Percentiles rank a stretch among this genome's conserved stretches.
phyloP scores from a whole-genome alignment of 2,329 filamentous ascomycete genomes.

The Colletotrichum simmondsii region DNA sequence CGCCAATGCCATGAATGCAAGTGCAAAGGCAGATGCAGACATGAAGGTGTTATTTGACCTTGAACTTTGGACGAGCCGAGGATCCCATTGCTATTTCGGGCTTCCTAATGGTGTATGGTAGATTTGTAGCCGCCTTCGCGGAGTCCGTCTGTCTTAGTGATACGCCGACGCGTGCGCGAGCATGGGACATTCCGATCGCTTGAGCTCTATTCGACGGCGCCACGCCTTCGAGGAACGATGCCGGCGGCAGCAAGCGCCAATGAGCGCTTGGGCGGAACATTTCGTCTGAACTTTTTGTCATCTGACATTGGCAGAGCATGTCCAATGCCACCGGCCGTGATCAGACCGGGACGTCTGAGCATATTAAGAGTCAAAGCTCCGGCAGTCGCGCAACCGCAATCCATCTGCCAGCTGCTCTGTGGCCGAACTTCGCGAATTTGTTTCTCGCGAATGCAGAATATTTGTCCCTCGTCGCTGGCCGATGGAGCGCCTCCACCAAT shows the following conservation, averaged over 20 bases:
- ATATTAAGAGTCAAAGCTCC: slow-evolving; percentile 2
- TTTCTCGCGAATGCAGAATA: background rate
- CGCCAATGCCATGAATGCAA: background rate
- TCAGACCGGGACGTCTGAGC: background rate
- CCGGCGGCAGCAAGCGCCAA: slow-evolving; percentile 6
- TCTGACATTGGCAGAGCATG: background rate
- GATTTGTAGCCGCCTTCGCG: background rate
- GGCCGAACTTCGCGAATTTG: background rate
- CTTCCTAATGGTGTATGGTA: background rate
- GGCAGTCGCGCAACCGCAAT: background rate
- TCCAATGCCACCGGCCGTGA: background rate
- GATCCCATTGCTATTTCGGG: slow-evolving; percentile 3
- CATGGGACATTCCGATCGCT: slow-evolving; percentile 3
- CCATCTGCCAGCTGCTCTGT: background rate
- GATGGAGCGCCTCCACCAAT: slow-evolving; percentile 20
- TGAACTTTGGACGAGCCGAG: background rate
- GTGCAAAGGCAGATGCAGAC: background rate
- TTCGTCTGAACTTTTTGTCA: background rate
- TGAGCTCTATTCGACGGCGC: background rate
- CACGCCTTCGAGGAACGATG: slow-evolving; percentile 9
- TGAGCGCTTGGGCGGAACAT: background rate
- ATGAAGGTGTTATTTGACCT: background rate
- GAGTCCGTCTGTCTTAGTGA: background rate
- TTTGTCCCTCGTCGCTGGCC: background rate
- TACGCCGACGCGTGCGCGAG: slow-evolving; percentile 12